These are phyloP conservation scores for Tylopilus orsonianus DNA, from an alignment of 1,284 basidiomycete species.

Conservation along the genomic window DNA sequence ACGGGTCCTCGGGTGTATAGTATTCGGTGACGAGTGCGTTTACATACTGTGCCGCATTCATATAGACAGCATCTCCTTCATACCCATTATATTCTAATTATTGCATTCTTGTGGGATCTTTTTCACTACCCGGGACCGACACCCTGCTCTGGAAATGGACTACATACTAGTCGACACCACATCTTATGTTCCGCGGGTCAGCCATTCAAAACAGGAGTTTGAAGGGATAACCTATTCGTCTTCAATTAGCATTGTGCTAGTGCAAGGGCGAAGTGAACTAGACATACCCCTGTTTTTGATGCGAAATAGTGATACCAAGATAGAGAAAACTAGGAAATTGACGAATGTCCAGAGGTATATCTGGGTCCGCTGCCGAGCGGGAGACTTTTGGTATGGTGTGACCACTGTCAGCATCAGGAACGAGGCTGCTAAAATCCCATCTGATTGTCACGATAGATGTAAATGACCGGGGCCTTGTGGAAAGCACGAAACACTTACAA, in stretches of 20 bases:
- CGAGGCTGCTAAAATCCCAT: constrained; percentile 79
- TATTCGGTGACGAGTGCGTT: neutral
- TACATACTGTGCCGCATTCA: neutral
- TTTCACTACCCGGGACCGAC: constrained; percentile 7
- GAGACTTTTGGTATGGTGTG: constrained; percentile 78
- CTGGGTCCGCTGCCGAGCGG: constrained; percentile 77
- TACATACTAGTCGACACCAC: too few relatives aligned
- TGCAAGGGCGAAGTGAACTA: neutral
- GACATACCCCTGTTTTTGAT: constrained; percentile 84
- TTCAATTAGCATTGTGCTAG: neutral
- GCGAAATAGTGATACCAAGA: constrained; percentile 87
- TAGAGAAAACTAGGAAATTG: constrained; percentile 82
- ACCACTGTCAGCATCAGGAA: constrained; percentile 84
- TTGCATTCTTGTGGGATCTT: constrained; percentile 25
- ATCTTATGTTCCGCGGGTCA: neutral
- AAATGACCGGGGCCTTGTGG: constrained; percentile 5
- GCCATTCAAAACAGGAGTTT: constrained; percentile 59
- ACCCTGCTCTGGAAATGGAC: too few relatives aligned
- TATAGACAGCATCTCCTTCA: constrained; percentile 12
- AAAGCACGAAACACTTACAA: constrained; percentile 55
- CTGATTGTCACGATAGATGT: constrained; percentile 43
- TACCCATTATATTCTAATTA: constrained; percentile 23
- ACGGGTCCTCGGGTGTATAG: constrained; percentile 29
- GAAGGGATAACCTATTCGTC: constrained; percentile 69
- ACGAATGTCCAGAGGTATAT: constrained; percentile 89